Conservation (phyloP, 257 asterid species). For the Solanum chilense region DNA sequence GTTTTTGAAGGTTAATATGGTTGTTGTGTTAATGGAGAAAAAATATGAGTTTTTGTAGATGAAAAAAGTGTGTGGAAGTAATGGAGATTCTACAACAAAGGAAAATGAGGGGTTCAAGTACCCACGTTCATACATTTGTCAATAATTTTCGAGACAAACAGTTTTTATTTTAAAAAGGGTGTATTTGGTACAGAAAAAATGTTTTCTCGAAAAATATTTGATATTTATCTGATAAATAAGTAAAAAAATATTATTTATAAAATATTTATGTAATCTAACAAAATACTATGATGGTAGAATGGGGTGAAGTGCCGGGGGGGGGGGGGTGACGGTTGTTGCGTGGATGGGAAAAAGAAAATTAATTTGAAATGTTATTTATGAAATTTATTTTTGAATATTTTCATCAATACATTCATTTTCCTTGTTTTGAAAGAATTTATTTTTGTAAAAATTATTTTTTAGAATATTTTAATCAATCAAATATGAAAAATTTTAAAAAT, state of each 20-base stretch:
- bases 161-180: background rate
- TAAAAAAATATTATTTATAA: background rate
- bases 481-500: background rate
- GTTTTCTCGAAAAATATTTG: too few relatives aligned
- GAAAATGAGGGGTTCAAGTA: conserved; percentile 1
- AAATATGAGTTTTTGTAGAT: background rate
- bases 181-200: background rate
- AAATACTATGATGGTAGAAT: background rate
- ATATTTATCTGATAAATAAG: background rate
- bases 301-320: background rate
- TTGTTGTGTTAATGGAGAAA: background rate
- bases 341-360: background rate
- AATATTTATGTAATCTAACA: background rate
- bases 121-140: background rate
- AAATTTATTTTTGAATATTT: background rate
- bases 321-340: accelerated
- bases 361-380: background rate
- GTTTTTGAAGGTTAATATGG: background rate
- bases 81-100: background rate
- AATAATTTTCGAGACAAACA: background rate
- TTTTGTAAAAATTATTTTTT: background rate
- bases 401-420: accelerated
- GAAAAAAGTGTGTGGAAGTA: background rate
- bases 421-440: background rate
- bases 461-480: background rate